These are phyloP conservation scores for Sordaria brevicollis DNA, from an alignment of 495 filamentous ascomycete genomes.

Conservation along the genomic window DNA sequence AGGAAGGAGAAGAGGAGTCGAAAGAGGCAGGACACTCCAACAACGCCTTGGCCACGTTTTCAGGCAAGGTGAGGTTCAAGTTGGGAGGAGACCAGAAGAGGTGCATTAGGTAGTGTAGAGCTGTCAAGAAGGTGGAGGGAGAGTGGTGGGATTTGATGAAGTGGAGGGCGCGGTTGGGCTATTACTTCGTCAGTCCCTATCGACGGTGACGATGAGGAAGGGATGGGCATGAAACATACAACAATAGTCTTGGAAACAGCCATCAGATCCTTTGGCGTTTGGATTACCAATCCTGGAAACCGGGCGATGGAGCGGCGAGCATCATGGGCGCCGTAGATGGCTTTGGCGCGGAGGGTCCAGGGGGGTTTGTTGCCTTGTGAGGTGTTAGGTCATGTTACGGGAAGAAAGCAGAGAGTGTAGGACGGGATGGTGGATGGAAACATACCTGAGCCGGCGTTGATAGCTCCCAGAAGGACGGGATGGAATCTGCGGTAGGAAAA, in stretches of 20 bases:
- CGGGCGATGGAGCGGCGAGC: conserved; percentile 46
- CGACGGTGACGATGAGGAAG: conserved; percentile 14
- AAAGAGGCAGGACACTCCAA: conserved; percentile 8
- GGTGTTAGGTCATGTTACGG: not conserved
- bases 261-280: conserved; percentile 30
- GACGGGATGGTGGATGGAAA: not conserved
- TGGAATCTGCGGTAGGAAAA: conserved; percentile 39
- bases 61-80: conserved; percentile 14
- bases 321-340: conserved; percentile 45
- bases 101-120: conserved; percentile 25
- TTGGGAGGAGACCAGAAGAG: conserved; percentile 32
- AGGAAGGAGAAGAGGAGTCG: not conserved
- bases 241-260: conserved; percentile 19
- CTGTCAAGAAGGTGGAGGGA: conserved; percentile 10
- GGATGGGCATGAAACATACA: conserved; percentile 13
- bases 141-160: conserved; percentile 49
- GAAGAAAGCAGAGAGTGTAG: not conserved
- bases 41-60: conserved; percentile 19
- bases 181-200: not conserved
- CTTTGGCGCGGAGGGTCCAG: conserved; percentile 60
- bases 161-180: conserved; percentile 55
- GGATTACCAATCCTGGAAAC: conserved; percentile 28
- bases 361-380: conserved; percentile 59
- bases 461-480: conserved; percentile 64
- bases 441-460: conserved; percentile 54